Evolutionary conservation across 441 rosid species (phyloP).

Genomic region (Adansonia gregorii): DNA sequence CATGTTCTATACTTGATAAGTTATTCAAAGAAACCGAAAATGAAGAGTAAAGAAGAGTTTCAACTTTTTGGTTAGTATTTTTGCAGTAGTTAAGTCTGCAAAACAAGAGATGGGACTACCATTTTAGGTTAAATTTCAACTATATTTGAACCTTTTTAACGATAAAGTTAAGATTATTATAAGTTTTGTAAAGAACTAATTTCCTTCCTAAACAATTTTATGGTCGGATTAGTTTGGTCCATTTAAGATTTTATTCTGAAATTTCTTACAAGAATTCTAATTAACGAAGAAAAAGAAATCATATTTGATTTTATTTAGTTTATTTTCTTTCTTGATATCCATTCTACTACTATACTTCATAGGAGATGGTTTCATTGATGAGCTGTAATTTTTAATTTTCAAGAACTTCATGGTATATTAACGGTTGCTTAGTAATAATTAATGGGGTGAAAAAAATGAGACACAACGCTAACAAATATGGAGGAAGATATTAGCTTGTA

Average conservation of each 20-base stretch:
- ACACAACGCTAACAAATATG: constrained; percentile 13
- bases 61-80: neutral
- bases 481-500: constrained; percentile 7
- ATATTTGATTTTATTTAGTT: neutral
- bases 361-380: neutral
- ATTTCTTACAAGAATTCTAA: too few species aligned
- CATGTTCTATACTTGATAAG: neutral
- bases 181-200: neutral
- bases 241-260: too few species aligned
- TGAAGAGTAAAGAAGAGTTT: neutral
- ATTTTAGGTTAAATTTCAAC: constrained; percentile 2
- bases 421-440: neutral
- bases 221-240: too few species aligned
- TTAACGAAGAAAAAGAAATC: too few species aligned
- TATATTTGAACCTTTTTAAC: neutral
- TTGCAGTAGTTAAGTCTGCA: too few species aligned
- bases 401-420: neutral
- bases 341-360: neutral
- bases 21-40: neutral
- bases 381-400: neutral
- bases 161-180: neutral
- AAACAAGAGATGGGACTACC: neutral
- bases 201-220: neutral
- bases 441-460: neutral
- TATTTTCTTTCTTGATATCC: neutral